Percentiles rank a stretch among this genome's conserved stretches.
These are phyloP conservation scores for Rhodotorula diobovata DNA, from an alignment of 768 basidiomycete genomes.

Conservation along the genomic window DNA sequence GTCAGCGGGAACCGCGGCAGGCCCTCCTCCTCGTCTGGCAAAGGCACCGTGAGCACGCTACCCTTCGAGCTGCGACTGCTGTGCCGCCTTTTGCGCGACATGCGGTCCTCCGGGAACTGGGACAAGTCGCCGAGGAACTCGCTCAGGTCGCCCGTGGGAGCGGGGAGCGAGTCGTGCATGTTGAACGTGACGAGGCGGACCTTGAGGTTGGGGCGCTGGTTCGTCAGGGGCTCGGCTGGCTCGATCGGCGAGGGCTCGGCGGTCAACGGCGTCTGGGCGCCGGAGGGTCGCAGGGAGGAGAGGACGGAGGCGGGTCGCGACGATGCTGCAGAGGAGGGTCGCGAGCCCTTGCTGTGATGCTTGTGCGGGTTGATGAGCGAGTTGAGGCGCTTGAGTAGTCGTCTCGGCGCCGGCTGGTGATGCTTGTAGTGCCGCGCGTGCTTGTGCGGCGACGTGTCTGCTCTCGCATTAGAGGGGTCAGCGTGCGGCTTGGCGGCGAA, in stretches of 20 bases:
- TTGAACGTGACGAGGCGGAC: slow-evolving; percentile 37
- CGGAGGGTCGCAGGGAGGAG: background rate
- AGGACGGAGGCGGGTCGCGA: background rate
- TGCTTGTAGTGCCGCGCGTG: slow-evolving; percentile 12
- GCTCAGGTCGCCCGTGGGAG: slow-evolving; percentile 35
- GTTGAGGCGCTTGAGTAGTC: slow-evolving; percentile 8
- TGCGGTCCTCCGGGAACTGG: background rate
- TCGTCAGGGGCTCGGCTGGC: background rate
- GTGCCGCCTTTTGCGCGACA: slow-evolving; percentile 5
- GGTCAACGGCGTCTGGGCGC: background rate
- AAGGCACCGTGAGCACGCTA: slow-evolving; percentile 7
- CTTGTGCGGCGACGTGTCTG: slow-evolving; percentile 6
- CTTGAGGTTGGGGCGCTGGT: slow-evolving; percentile 22
- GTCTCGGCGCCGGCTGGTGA: slow-evolving; percentile 8
- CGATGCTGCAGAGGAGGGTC: background rate
- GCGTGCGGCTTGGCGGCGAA: too few relatives aligned
- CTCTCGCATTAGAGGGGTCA: too few relatives aligned
- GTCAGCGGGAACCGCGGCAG: slow-evolving; percentile 30
- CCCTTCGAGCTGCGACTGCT: slow-evolving; percentile 16
- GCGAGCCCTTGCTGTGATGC: background rate
- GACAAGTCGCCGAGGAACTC: slow-evolving; percentile 40
- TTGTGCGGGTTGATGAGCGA: slow-evolving; percentile 4
- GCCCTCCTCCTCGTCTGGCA: background rate
- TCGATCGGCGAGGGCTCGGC: slow-evolving; percentile 7
- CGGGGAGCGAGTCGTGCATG: slow-evolving; percentile 40